Evolutionary conservation across 305 asterid species (phyloP).

Genomic region (Solanum hybrid): DNA sequence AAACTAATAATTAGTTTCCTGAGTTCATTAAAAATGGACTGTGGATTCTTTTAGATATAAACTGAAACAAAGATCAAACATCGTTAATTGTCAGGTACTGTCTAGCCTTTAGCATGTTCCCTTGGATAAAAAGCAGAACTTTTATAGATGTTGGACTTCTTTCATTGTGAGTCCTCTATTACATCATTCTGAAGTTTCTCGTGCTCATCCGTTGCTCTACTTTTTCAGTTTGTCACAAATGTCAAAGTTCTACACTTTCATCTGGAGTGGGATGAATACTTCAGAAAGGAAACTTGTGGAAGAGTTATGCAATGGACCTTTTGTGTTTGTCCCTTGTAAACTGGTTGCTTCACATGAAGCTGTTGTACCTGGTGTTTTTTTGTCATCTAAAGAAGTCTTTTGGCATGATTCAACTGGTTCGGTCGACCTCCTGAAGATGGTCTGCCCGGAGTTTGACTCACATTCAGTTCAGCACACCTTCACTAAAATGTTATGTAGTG

Average conservation of each 20-base stretch:
- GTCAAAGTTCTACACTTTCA: conserved; percentile 60
- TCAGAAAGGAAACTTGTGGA: conserved; percentile 44
- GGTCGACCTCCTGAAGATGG: conserved; percentile 28
- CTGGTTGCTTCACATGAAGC: conserved; percentile 39
- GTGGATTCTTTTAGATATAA: not conserved
- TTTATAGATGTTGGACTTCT: not conserved
- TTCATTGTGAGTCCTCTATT: not conserved
- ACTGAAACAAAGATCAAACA: not conserved
- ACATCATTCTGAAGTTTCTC: not conserved
- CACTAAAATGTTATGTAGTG: conserved; percentile 37
- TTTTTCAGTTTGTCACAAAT: conserved; percentile 65
- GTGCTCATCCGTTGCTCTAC: conserved; percentile 2
- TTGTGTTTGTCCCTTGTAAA: conserved; percentile 64
- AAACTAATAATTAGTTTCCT: not conserved
- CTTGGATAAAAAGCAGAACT: not conserved
- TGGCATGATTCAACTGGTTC: conserved; percentile 67
- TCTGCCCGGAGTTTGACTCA: conserved; percentile 21
- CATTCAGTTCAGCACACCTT: conserved; percentile 18
- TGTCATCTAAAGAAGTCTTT: conserved; percentile 63
- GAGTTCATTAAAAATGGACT: not conserved
- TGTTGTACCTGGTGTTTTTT: conserved; percentile 48
- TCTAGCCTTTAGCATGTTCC: not conserved
- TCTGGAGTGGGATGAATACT: conserved; percentile 62
- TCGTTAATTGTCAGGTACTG: not conserved
- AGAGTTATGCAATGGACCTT: conserved; percentile 58